Percentiles rank a stretch among this genome's conserved stretches.
Evolutionary conservation across 2,329 filamentous ascomycete species (phyloP).

Genomic region (Monosporascus cannonballus): DNA sequence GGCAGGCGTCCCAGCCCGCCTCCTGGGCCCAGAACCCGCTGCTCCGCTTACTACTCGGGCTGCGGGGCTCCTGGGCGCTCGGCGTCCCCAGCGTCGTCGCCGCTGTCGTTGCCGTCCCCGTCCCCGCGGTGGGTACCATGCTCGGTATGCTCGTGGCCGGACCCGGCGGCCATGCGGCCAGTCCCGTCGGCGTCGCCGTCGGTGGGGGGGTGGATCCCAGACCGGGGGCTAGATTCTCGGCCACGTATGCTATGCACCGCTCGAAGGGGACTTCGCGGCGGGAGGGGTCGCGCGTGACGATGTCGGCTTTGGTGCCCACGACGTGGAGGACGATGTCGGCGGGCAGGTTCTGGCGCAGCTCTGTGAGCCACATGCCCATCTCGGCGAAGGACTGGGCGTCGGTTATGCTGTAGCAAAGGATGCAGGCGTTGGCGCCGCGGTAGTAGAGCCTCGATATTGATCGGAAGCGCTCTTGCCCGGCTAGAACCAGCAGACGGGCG

Average conservation of each 20-base stretch:
- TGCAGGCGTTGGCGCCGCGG: constrained; percentile 86
- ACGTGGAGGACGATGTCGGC: constrained; percentile 81
- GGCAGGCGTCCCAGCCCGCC: constrained; percentile 92
- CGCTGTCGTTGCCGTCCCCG: constrained; percentile 13
- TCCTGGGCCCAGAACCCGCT: constrained; percentile 88
- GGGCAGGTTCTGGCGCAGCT: constrained; percentile 73
- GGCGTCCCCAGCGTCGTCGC: constrained; percentile 32
- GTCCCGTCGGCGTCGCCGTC: constrained; percentile 43
- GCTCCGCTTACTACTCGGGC: constrained; percentile 58
- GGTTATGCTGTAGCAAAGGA: constrained; percentile 92
- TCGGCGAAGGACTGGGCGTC: constrained; percentile 79
- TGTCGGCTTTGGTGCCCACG: constrained; percentile 90
- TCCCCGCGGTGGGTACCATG: constrained; percentile 14
- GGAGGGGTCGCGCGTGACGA: constrained; percentile 77
- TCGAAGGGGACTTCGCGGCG: constrained; percentile 86
- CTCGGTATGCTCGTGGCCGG: constrained; percentile 23
- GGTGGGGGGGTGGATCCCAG: constrained; percentile 61
- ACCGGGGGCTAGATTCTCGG: constrained; percentile 78
- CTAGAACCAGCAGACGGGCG: constrained; percentile 24
- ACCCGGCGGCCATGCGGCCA: constrained; percentile 18
- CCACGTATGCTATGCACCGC: constrained; percentile 90
- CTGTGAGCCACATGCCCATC: constrained; percentile 86
- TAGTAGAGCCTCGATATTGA: constrained; percentile 96
- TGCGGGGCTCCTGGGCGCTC: constrained; percentile 42
- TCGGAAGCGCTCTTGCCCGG: constrained; percentile 91